Conservation (phyloP, 139 green algal genomes). For the Coccomyxa sp. region DNA sequence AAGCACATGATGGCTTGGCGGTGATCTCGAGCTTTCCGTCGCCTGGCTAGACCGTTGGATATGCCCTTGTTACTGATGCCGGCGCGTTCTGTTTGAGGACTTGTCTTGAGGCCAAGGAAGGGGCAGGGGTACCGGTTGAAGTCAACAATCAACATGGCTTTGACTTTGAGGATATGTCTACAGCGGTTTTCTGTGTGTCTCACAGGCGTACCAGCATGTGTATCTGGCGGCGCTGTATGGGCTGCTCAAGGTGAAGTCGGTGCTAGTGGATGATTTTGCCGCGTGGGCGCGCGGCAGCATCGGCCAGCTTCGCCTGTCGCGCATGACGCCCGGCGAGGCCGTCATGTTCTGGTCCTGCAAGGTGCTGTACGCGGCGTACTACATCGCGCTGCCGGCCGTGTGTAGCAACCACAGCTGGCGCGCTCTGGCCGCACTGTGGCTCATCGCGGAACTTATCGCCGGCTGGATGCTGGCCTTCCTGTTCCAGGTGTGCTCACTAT, state of each 20-base stretch:
- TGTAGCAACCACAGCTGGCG: constrained; percentile 13
- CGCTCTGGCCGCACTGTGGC: constrained; percentile 29
- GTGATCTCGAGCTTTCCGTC: no score
- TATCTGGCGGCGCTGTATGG: constrained; percentile 62
- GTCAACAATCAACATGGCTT: no score
- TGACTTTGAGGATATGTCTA: no score
- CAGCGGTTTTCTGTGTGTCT: not conserved
- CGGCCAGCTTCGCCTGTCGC: constrained; percentile 35
- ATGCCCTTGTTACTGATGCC: no score
- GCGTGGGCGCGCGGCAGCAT: constrained; percentile 44
- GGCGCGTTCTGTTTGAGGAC: no score
- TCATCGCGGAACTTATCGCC: constrained; percentile 31
- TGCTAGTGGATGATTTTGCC: constrained; percentile 66
- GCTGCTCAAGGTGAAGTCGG: constrained; percentile 59
- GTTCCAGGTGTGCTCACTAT: constrained; percentile 51
- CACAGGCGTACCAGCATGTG: constrained; percentile 55
- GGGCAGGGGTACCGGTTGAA: no score
- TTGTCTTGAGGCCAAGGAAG: no score
- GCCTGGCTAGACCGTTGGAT: no score
- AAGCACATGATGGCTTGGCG: no score
- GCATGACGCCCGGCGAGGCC: constrained; percentile 25
- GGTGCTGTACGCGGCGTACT: constrained; percentile 24
- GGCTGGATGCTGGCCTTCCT: constrained; percentile 69
- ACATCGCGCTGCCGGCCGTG: constrained; percentile 22
- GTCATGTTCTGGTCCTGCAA: constrained; percentile 43